Evolutionary conservation across 306 rosid species (phyloP), one percentile per base, ranked within the genome.

Genomic region (Quercus gilva): DNA sequence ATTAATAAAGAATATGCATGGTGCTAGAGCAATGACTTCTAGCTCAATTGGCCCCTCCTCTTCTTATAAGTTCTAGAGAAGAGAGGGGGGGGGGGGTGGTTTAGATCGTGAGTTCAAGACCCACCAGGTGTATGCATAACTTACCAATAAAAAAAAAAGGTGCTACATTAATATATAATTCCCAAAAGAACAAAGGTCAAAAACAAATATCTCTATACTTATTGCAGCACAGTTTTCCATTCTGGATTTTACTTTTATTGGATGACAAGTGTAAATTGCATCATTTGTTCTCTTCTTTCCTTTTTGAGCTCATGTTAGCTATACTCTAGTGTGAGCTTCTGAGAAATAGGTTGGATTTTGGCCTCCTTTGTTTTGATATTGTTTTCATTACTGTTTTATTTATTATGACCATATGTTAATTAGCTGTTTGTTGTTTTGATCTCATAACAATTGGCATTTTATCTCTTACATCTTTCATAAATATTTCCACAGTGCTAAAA

Each of bases 401-500:
- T 26, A 31, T 18, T n/a, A 53, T 55, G 67, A 21, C 26, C 56
- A 65, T 31, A 31, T 7, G 49, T 65, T 5, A 18, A 17, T 65
- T 65, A 28, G 71, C 71, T 60, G 68, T 23, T 25, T 65, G 45
- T 18, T 65, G 18, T 6, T 65, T 65, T 59, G 19, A 65, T 29
- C 19, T 29, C 71, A 28, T 17, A 29, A 29, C 11, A 3, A 64
- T 64, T 6, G 70, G 21, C 72, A 35, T 67, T 33, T 67, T 69
- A 60, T 71, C 61, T 73, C 77, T 65, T n/a, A 72, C 58, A 26
- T 83, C 29, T 69, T 52, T 74, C 9, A 64, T 77, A 71, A 20
- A 69, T 71, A 5, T 75, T 5, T 55, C 69, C 31, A 14, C 87
- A 94, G 96, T 72, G 65, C 78, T 68, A 92, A 76, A 82, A 29